Conservation (phyloP, 2,329 filamentous ascomycete species). For the Alternaria sp. region DNA sequence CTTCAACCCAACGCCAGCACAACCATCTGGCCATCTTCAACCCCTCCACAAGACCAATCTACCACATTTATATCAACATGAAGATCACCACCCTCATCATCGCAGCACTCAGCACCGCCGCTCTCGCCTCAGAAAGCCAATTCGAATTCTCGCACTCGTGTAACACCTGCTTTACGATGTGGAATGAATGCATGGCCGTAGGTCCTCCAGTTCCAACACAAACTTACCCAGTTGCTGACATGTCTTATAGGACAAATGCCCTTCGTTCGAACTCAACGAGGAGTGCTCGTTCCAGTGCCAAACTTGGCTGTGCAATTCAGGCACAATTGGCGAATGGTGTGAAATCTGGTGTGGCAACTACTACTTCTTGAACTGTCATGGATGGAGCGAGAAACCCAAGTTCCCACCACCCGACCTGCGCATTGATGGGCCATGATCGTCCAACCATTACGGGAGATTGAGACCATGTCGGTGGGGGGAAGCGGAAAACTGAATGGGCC, state of each 20-base stretch:
- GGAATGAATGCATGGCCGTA: neutral
- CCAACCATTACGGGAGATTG: neutral
- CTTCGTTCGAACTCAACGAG: neutral
- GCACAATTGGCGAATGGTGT: neutral
- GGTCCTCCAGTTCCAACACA: neutral
- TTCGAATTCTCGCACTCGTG: neutral
- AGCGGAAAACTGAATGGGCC: neutral
- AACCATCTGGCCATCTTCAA: neutral
- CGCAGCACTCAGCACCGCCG: neutral
- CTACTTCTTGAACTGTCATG: neutral
- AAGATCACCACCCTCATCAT: neutral
- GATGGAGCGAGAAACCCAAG: neutral
- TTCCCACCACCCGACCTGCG: neutral
- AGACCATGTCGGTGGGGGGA: neutral
- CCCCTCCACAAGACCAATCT: neutral
- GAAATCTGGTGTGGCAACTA: neutral
- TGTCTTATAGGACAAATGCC: neutral
- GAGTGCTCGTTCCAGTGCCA: neutral
- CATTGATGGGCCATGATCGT: neutral
- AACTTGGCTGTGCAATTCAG: neutral
- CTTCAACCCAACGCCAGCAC: neutral
- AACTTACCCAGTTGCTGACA: neutral
- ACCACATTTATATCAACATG: neutral
- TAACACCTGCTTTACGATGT: no score
- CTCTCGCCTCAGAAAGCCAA: neutral